Conservation (phyloP, 371 early-diverging fungal genomes). For the Syncephalastrum racemosum region DNA sequence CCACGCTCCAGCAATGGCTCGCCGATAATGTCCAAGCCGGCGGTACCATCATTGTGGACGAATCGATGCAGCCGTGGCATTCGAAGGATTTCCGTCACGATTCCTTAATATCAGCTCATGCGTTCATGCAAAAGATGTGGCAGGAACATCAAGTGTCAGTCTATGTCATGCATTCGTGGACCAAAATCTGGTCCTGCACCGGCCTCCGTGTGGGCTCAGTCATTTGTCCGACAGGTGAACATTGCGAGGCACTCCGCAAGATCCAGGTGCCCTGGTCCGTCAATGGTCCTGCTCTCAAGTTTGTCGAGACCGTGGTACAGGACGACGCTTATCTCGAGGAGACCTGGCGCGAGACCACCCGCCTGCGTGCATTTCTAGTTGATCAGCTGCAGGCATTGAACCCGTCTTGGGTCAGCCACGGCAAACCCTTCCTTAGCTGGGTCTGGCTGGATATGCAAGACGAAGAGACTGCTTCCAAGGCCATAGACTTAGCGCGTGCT, state of each 20-base stretch:
- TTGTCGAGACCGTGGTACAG: constrained; percentile 73
- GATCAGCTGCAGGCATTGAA: constrained; percentile 45
- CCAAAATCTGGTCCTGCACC: constrained; percentile 90
- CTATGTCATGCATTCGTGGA: constrained; percentile 89
- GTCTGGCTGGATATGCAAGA: constrained; percentile 76
- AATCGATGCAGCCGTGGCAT: constrained; percentile 90
- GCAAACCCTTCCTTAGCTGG: constrained; percentile 80
- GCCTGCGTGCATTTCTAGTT: constrained; percentile 65
- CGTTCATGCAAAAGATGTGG: constrained; percentile 57
- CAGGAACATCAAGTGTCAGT: constrained; percentile 64
- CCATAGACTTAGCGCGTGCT: constrained; percentile 60
- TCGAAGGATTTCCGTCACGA: constrained; percentile 72
- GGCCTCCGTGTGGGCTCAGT: constrained; percentile 86
- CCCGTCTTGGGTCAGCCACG: constrained; percentile 66
- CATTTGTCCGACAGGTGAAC: constrained; percentile 73
- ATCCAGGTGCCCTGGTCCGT: constrained; percentile 90
- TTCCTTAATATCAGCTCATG: constrained; percentile 69
- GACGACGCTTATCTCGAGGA: constrained; percentile 67
- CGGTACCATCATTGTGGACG: constrained; percentile 79
- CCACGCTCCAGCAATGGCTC: constrained; percentile 71
- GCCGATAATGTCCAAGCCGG: constrained; percentile 60
- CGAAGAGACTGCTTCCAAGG: constrained; percentile 55
- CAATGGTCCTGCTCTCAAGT: constrained; percentile 77
- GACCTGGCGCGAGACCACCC: constrained; percentile 74
- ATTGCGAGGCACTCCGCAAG: constrained; percentile 68